Evolutionary conservation across 2,329 filamentous ascomycete genomes (phyloP), one percentile per base, ranked within the genome.

Genomic region (Ceratocystis ficicola): DNA sequence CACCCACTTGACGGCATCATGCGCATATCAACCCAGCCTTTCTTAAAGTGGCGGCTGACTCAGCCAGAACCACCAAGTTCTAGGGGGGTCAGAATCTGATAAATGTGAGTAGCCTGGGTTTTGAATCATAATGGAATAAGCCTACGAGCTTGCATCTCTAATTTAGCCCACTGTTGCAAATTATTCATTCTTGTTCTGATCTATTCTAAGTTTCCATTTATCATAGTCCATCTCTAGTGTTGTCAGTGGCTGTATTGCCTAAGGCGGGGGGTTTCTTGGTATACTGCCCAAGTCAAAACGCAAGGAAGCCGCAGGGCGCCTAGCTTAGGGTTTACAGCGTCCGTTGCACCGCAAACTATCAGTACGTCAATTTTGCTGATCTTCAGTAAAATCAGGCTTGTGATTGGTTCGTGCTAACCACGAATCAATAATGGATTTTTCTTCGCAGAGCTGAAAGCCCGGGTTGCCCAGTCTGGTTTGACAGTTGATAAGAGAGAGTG

Each of bases 11-110:
- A 48, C 62, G 62, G 66, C 44, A 68, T 68, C 36, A 68, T 68
- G 63, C 61, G 52, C 50, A 63, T 41, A 41, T 65, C 57, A 61
- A 55, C 50, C 30, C 32, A 46, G 36, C 36, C 44, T 60, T 41
- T 50, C n/a, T 28, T 60, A 61, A 60, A 41, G 62, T 66, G 64
- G 66, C 48, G 50, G 66, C 66, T 67, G 66, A 67, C 63, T 67
- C 64, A 64, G 64, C 61, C 30, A 52, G 12, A 25, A 41, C 10
- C 36, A 41, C 15, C 20, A 17, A 17, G 46, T 28, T 28, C n/a
- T 55, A n/a, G 55, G 62, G 62, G 22, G 25, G 12, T 3, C 25
- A 2, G 28, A 32, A 59, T 57, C 52, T 57, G 25, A 57, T 57
- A 32, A 57, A 17, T 10, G 15, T 25, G 52, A 3, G 28, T 28